Base-by-base conservation (phyloP, 768 basidiomycete species). In the Serpula lacrymans region DNA sequence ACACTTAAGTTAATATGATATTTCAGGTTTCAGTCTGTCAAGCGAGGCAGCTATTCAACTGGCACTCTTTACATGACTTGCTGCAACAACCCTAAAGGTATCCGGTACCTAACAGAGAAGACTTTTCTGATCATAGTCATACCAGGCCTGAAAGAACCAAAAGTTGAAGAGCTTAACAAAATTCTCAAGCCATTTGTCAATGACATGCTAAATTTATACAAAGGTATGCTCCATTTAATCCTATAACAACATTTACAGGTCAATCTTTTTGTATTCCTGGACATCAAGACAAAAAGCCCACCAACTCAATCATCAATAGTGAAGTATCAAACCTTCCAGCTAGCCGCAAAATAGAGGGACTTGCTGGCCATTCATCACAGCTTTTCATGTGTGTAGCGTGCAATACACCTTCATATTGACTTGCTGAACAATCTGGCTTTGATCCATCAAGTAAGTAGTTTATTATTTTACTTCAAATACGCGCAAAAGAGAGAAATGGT, bases 31-130 rank as follows among this genome's bases (percentile, higher is more conserved):
- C 46, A 50, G 18, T 33, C 47, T 1, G 39, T 48, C 7, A 53
- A 49, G 27, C 27, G 31, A 6, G 35, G 38, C 3, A 39, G 45
- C 31, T 49, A 55, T 46, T 58, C 54, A 3, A 52, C 47, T 0
- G 59, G 59, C 6, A 55, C 58, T 1, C 11, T 60, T 9, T 60
- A 60, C 37, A 7, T 42, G 6, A 52, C 50, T 1, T 34, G 53
- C 4, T 39, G 42, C 47, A 59, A 55, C 34, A 57, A 51, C 31
- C 55, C 48, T 4, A 51, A 47, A 6, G 11, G 27, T 2, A 49
- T 55, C 5, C 43, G 51, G 4, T 51, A 33, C 23, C 31, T 53
- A 0, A 33, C 37, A 3, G 53, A 57, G 30, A 55, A 59, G 23
- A 59, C 55, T 5, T 30, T 41, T 0, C 50, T 59, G 2, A 13